Conservation (phyloP, 345 rosid genomes). For the Populus simonii region DNA sequence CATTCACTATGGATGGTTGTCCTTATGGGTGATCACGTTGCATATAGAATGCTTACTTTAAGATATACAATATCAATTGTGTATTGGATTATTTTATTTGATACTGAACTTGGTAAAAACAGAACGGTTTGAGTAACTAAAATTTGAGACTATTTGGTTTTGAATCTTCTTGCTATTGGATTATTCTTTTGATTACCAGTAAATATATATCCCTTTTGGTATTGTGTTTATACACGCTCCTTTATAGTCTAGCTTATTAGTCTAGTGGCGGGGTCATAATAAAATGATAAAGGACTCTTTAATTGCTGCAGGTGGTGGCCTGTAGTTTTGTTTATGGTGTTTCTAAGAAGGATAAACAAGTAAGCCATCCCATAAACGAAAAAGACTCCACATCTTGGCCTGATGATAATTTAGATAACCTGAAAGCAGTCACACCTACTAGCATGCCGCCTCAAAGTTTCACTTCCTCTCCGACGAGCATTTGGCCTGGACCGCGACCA, state of each 20-base stretch:
- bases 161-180: too few relatives aligned
- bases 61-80: background rate
- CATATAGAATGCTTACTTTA: background rate
- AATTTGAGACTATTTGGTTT: too few relatives aligned
- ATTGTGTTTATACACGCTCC: background rate
- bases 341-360: constrained; percentile 55
- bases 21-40: background rate
- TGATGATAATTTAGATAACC: constrained; percentile 31
- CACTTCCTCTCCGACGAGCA: constrained; percentile 43
- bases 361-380: constrained; percentile 42
- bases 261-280: background rate
- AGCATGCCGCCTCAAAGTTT: constrained; percentile 46
- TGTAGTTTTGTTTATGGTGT: constrained; percentile 84
- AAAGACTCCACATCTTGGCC: constrained; percentile 36
- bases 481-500: constrained; percentile 65
- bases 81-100: background rate
- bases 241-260: background rate
- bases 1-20: background rate
- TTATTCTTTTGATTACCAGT: too few relatives aligned
- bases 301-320: constrained; percentile 67
- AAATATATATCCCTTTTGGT: background rate
- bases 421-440: constrained; percentile 15
- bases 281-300: constrained; percentile 5
- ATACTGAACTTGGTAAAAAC: background rate
- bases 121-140: background rate